These are phyloP conservation scores for Collybia sp. DNA, from an alignment of 768 basidiomycete species.

Conservation along the genomic window DNA sequence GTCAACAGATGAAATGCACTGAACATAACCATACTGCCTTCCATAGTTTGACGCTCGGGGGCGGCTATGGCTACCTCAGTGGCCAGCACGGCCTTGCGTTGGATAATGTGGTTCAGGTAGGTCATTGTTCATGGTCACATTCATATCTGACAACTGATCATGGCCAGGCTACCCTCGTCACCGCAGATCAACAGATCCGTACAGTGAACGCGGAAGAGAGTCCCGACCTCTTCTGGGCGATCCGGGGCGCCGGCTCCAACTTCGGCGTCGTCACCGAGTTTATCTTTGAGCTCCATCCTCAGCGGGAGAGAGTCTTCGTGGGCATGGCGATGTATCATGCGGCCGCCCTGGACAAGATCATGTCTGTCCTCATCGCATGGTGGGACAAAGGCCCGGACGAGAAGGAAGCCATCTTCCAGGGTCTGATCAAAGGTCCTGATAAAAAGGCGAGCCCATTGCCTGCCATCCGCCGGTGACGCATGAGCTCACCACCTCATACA, in stretches of 20 bases:
- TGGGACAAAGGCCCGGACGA: background rate
- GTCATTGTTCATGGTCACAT: background rate
- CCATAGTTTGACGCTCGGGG: background rate
- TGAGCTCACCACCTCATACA: background rate
- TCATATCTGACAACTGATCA: no score
- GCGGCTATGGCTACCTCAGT: no score
- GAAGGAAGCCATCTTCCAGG: background rate
- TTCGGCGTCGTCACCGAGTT: no score
- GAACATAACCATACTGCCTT: background rate
- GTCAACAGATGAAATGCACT: background rate
- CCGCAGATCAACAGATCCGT: no score
- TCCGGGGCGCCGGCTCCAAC: background rate
- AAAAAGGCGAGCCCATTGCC: background rate
- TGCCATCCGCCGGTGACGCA: background rate
- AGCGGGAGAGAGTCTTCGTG: background rate
- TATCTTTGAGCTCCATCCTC: background rate
- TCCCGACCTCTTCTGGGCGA: background rate
- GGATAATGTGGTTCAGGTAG: slow-evolving; percentile 3
- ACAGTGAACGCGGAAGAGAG: background rate
- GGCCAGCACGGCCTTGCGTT: background rate
- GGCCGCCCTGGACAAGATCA: background rate
- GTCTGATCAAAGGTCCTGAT: no score
- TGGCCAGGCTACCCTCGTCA: background rate
- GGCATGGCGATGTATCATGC: background rate
- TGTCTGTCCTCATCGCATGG: no score